Evolutionary conservation across 2,329 filamentous ascomycete genomes (phyloP).

Genomic region (Lasiodiplodia theobromae): DNA sequence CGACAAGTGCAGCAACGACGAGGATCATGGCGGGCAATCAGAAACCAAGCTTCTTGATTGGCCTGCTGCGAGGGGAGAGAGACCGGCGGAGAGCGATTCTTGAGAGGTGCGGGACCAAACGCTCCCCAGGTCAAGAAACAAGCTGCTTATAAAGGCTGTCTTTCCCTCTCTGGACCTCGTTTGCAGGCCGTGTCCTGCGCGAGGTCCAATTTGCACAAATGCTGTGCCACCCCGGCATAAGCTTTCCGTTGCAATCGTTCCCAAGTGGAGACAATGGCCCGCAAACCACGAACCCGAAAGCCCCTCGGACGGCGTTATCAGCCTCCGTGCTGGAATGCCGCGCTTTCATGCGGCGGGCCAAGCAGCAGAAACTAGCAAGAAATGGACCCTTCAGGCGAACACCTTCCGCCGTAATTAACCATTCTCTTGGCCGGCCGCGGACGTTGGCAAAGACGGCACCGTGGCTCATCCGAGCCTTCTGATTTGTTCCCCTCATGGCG

Average conservation of each 20-base stretch:
- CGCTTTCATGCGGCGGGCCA: conserved; percentile 7
- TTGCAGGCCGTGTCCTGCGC: neutral
- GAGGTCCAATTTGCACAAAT: conserved; percentile 6
- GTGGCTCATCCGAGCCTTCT: neutral
- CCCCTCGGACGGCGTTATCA: neutral
- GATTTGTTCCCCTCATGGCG: no score
- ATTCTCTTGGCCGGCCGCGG: conserved; percentile 10
- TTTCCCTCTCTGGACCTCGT: neutral
- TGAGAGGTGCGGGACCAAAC: conserved; percentile 2
- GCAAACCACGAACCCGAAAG: no score
- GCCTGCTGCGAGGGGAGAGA: neutral
- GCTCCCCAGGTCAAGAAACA: neutral
- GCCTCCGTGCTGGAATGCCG: conserved; percentile 7
- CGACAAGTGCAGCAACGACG: conserved; percentile 15
- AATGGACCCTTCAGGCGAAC: neutral
- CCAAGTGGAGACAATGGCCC: neutral
- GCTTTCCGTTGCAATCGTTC: neutral
- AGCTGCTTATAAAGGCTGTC: conserved; percentile 12
- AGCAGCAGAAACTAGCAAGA: conserved; percentile 1
- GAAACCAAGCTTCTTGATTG: neutral
- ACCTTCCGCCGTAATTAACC: neutral
- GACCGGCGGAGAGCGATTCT: neutral
- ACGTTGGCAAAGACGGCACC: neutral
- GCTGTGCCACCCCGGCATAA: conserved; percentile 5
- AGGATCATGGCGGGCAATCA: neutral